These are phyloP conservation scores for Hanseniaspora occidentalis DNA, from an alignment of 805 yeast species.

Conservation along the genomic window DNA sequence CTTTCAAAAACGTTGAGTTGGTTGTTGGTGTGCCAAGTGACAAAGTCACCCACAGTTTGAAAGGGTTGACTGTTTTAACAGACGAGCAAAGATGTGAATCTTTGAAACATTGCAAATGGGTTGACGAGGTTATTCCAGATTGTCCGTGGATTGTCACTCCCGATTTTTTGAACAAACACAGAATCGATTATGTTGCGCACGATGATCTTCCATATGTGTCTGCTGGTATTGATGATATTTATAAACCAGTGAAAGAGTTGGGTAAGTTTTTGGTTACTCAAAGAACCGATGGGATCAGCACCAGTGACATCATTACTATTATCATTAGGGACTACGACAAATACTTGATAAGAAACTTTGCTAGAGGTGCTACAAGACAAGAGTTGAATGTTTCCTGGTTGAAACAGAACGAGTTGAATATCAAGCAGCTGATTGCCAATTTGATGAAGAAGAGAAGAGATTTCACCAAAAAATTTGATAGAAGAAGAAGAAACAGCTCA, in stretches of 20 bases:
- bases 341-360: constrained; percentile 92
- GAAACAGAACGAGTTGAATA: constrained; percentile 89
- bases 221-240: constrained; percentile 82
- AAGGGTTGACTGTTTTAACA: constrained; percentile 84
- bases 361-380: constrained; percentile 93
- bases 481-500: constrained; percentile 11
- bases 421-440: constrained; percentile 79
- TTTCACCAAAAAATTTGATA: constrained; percentile 6
- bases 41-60: constrained; percentile 76
- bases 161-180: constrained; percentile 63
- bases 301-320: constrained; percentile 90
- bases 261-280: constrained; percentile 93
- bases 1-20: constrained; percentile 70
- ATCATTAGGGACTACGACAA: constrained; percentile 93
- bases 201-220: constrained; percentile 93
- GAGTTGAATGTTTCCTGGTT: constrained; percentile 96
- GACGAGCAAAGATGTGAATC: constrained; percentile 86
- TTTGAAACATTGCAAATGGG: constrained; percentile 92
- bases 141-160: constrained; percentile 95
- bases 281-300: constrained; percentile 92
- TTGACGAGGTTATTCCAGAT: constrained; percentile 85
- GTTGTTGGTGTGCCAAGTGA: constrained; percentile 92
- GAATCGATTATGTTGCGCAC: constrained; percentile 93
- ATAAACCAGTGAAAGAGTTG: constrained; percentile 77
- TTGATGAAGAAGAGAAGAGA: constrained; percentile 36